phyloP scores from a whole-genome alignment of 495 filamentous ascomycete species.

The Gamarada debralockiae region DNA sequence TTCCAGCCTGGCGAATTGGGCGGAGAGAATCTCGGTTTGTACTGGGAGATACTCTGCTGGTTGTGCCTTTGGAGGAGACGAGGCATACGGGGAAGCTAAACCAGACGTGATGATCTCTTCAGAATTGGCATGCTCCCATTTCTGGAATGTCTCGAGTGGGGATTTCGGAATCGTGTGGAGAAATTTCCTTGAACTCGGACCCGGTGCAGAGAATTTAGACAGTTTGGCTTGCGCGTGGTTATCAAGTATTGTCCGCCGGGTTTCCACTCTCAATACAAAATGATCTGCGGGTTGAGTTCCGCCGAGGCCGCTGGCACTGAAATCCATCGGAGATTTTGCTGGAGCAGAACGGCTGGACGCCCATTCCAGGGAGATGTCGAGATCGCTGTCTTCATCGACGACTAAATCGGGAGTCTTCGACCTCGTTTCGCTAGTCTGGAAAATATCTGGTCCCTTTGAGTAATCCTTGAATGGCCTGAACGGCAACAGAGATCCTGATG shows the following conservation, averaged over 20 bases:
- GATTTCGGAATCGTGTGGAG: slow-evolving; percentile 15
- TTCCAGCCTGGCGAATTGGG: slow-evolving; percentile 27
- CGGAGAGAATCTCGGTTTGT: slow-evolving; percentile 34
- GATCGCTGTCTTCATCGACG: slow-evolving; percentile 24
- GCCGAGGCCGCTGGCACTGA: slow-evolving; percentile 63
- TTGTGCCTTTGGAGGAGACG: not conserved
- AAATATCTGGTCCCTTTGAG: slow-evolving; percentile 14
- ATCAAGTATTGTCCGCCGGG: slow-evolving; percentile 35
- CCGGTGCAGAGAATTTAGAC: slow-evolving; percentile 11
- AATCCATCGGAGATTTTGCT: slow-evolving; percentile 25
- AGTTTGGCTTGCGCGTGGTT: slow-evolving; percentile 11
- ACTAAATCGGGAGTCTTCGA: slow-evolving; percentile 11
- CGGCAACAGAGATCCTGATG: slow-evolving; percentile 40
- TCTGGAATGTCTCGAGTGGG: not conserved
- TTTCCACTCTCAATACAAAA: slow-evolving; percentile 54
- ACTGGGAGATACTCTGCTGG: slow-evolving; percentile 8
- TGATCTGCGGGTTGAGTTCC: slow-evolving; percentile 64
- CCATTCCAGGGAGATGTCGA: slow-evolving; percentile 32
- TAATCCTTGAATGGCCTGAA: slow-evolving; percentile 38
- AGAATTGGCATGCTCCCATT: slow-evolving; percentile 23
- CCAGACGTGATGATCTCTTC: slow-evolving; percentile 33
- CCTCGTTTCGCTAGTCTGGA: slow-evolving; percentile 17
- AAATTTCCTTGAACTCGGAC: not conserved
- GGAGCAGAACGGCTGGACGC: slow-evolving; percentile 1
- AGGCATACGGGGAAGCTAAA: slow-evolving; percentile 34